Conservation (phyloP, 805 yeast species). For the Candida pseudoglaebosa region DNA sequence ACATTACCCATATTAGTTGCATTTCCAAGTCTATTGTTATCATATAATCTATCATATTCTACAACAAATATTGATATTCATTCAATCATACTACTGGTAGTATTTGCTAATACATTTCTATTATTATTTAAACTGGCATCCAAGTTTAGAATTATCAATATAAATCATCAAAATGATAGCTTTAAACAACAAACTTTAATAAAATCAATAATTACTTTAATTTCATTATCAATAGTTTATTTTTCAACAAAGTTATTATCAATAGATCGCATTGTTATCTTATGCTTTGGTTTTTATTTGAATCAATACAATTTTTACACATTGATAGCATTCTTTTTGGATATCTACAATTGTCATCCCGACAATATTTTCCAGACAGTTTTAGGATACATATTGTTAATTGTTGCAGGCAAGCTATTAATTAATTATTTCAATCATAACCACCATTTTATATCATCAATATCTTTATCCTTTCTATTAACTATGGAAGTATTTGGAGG, state of each 20-base stretch:
- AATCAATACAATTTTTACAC: constrained; percentile 29
- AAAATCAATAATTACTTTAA: constrained; percentile 8
- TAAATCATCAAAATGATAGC: background rate
- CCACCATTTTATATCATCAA: background rate
- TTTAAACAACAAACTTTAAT: background rate
- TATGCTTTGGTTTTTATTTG: constrained; percentile 27
- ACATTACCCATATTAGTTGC: constrained; percentile 33
- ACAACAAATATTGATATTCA: background rate
- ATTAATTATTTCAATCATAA: background rate
- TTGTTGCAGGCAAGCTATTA: constrained; percentile 3
- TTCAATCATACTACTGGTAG: constrained; percentile 1
- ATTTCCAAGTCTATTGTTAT: constrained; percentile 26
- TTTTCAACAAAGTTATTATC: constrained; percentile 21
- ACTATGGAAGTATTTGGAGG: constrained; percentile 6
- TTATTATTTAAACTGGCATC: constrained; percentile 14
- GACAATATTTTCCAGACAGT: constrained; percentile 6
- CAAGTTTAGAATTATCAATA: constrained; percentile 11
- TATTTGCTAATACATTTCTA: constrained; percentile 20
- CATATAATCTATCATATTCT: constrained; percentile 17
- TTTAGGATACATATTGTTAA: constrained; percentile 12
- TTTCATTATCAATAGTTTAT: constrained; percentile 17
- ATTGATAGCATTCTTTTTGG: constrained; percentile 22
- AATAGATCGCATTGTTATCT: constrained; percentile 20
- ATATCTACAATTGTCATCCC: constrained; percentile 15
- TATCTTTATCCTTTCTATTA: constrained; percentile 2